A percentile compares a stretch with the other conserved stretches of the same genome.
Conservation (phyloP, 2,329 filamentous ascomycete species). For the Orbilia javanica region DNA sequence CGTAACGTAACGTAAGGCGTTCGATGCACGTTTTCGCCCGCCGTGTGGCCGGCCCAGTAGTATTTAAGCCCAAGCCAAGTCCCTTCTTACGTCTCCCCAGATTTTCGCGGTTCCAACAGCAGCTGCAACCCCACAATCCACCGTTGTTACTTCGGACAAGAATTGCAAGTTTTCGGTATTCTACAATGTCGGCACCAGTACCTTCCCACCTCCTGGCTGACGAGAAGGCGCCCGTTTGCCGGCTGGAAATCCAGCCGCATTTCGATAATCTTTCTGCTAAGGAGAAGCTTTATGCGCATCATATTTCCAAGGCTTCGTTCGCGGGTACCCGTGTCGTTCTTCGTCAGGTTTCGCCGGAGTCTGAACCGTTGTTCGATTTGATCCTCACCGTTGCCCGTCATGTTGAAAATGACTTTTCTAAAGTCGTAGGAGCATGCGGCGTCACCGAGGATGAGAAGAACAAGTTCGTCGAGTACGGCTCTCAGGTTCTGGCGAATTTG, state of each 20-base stretch:
- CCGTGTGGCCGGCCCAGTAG: constrained; percentile 30
- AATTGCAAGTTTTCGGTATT: background rate
- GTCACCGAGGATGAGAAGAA: constrained; percentile 75
- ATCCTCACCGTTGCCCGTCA: constrained; percentile 79
- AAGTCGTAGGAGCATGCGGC: constrained; percentile 74
- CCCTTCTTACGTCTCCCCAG: constrained; percentile 12
- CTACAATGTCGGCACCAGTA: constrained; percentile 41
- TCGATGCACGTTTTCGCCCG: constrained; percentile 49
- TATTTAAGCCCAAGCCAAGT: constrained; percentile 45
- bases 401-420: constrained; percentile 78
- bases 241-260: constrained; percentile 90
- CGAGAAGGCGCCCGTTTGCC: constrained; percentile 86
- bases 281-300: constrained; percentile 92
- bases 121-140: constrained; percentile 2
- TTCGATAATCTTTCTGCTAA: constrained; percentile 81
- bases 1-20: constrained; percentile 9
- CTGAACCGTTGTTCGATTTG: constrained; percentile 83
- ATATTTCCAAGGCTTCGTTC: constrained; percentile 80
- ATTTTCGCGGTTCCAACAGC: constrained; percentile 11
- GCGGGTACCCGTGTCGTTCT: constrained; percentile 82
- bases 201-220: constrained; percentile 77
- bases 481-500: constrained; percentile 82
- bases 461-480: constrained; percentile 80
- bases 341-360: constrained; percentile 84
- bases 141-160: background rate